A percentile compares a stretch with the other conserved stretches of the same genome.
Conservation (phyloP, 176 grass and related monocot genomes). For the Oryza rufipogon region DNA sequence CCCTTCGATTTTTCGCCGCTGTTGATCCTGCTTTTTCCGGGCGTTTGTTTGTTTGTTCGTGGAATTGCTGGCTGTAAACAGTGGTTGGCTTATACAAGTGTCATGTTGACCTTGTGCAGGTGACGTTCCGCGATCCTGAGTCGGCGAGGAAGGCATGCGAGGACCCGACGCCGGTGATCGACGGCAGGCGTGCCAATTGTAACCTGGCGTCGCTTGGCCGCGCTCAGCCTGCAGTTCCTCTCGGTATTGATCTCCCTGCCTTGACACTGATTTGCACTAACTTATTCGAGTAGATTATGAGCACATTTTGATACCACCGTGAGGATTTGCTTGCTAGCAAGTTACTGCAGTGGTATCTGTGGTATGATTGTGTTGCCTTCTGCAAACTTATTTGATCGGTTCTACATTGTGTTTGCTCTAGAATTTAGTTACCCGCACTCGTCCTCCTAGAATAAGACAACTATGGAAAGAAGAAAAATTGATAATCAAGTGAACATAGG, state of each 20-base stretch:
- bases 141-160: constrained; percentile 83
- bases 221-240: constrained; percentile 52
- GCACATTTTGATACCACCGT: background rate
- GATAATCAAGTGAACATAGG: too few species aligned
- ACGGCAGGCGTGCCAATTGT: constrained; percentile 87
- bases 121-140: constrained; percentile 86
- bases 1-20: background rate
- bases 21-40: constrained; percentile 3
- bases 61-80: background rate
- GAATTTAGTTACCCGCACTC: constrained; percentile 2
- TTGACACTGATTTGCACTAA: background rate
- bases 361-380: background rate
- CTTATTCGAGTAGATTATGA: background rate
- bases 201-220: constrained; percentile 93
- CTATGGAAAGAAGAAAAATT: too few species aligned
- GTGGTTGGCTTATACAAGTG: constrained; percentile 34
- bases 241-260: constrained; percentile 33
- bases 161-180: constrained; percentile 77
- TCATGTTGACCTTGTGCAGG: constrained; percentile 46
- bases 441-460: too few species aligned
- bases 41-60: background rate
- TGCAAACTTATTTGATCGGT: background rate
- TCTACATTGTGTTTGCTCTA: background rate
- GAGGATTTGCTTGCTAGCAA: background rate
- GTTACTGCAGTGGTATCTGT: background rate